phyloP scores from a whole-genome alignment of 805 yeast genomes.

The Candida gorgasii region DNA sequence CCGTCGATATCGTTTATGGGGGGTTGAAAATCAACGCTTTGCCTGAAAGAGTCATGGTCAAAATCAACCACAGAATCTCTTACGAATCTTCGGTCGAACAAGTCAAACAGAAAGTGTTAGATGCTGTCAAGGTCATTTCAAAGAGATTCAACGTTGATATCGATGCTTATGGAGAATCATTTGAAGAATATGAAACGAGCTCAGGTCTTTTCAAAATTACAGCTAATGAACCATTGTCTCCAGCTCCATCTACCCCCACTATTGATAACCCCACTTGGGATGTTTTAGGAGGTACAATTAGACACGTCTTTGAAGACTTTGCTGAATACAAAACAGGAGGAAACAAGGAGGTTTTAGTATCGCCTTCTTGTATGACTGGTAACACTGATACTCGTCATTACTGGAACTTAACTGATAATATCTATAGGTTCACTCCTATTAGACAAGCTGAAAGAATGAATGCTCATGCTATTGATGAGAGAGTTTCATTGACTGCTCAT shows the following conservation, averaged over 20 bases:
- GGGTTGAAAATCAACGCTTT: slow-evolving; percentile 45
- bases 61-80: slow-evolving; percentile 38
- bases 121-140: slow-evolving; percentile 29
- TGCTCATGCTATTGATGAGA: slow-evolving; percentile 68
- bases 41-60: slow-evolving; percentile 34
- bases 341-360: slow-evolving; percentile 38
- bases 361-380: slow-evolving; percentile 65
- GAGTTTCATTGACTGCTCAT: slow-evolving; percentile 55
- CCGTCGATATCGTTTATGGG: slow-evolving; percentile 37
- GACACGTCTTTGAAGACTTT: slow-evolving; percentile 49
- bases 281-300: slow-evolving; percentile 42
- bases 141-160: slow-evolving; percentile 31
- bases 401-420: slow-evolving; percentile 61
- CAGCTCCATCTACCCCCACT: slow-evolving; percentile 50
- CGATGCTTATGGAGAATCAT: slow-evolving; percentile 30
- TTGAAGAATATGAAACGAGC: slow-evolving; percentile 21
- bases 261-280: slow-evolving; percentile 38
- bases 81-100: slow-evolving; percentile 29
- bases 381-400: slow-evolving; percentile 71
- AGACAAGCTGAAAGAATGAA: slow-evolving; percentile 35
- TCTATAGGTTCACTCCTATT: slow-evolving; percentile 59
- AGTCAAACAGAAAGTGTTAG: slow-evolving; percentile 22
- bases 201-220: slow-evolving; percentile 13
- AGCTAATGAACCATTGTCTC: slow-evolving; percentile 27
- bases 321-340: slow-evolving; percentile 16